Percentiles rank a stretch among this genome's conserved stretches.
phyloP scores from a whole-genome alignment of 805 yeast genomes.

The Candida methanosorbosa region DNA sequence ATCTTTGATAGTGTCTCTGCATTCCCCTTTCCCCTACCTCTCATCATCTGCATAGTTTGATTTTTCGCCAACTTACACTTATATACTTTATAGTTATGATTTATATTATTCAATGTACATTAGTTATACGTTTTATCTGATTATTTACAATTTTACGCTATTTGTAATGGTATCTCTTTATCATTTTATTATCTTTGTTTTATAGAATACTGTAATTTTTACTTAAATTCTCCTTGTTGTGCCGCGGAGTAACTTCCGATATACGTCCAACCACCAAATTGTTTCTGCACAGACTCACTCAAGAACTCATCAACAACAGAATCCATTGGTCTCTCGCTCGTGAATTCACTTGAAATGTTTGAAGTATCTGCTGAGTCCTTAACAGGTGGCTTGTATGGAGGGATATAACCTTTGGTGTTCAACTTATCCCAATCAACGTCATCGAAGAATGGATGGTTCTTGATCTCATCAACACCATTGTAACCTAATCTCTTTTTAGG shows the following conservation, averaged over 20 bases:
- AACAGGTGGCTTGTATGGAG: constrained; percentile 93
- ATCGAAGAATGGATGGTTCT: constrained; percentile 74
- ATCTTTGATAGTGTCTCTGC: too few species aligned
- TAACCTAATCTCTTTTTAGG: constrained; percentile 72
- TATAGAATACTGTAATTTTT: too few species aligned
- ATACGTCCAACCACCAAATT: constrained; percentile 99
- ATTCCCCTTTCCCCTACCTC: too few species aligned
- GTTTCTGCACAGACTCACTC: constrained; percentile 92
- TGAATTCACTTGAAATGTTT: constrained; percentile 87
- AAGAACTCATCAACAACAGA: constrained; percentile 89
- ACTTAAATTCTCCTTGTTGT: constrained; percentile 3
- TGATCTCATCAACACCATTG: constrained; percentile 79
- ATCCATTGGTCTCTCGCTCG: constrained; percentile 88
- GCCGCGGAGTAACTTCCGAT: constrained; percentile 39
- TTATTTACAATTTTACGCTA: too few species aligned
- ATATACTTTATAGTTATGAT: too few species aligned
- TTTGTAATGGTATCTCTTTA: too few species aligned
- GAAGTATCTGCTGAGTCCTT: constrained; percentile 81
- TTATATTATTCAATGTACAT: too few species aligned
- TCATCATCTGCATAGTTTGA: too few species aligned
- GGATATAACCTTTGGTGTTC: constrained; percentile 78
- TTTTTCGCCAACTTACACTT: too few species aligned
- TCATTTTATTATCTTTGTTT: too few species aligned
- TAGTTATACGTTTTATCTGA: too few species aligned
- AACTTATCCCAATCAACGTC: constrained; percentile 87